Base-by-base conservation (phyloP, 2,329 filamentous ascomycete species). In the Sporothrix brunneoviolacea region DNA sequence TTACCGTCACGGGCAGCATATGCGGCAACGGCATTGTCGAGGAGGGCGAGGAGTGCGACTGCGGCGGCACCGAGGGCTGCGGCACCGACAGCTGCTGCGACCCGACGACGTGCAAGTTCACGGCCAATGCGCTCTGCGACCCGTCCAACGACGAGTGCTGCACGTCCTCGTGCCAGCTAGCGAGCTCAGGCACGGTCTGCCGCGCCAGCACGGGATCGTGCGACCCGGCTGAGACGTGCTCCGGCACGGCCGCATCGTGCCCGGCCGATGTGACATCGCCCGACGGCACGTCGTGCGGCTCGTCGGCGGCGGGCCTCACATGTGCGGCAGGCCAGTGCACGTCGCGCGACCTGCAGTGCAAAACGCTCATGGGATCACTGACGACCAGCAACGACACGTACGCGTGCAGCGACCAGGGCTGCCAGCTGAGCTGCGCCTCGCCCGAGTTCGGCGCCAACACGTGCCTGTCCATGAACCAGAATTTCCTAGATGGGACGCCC, bases 1-100 rank as follows among this genome's bases (percentile, higher is more conserved):
- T 80, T 28, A 93, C 86, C 24, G 88, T 95, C 59, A 85, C 83
- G 0, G 88, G 86, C 49, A 85, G 84, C 59, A 84, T 91, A 63
- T 98, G 93, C 67, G 93, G 93, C 52, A 98, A 98, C 67, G 93
- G 93, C 48, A 97, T 98, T 57, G 93, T 98, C 45, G 93, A 97
- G 69, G 73, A 79, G 16, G 93, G 89, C 56, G 93, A 98, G 68
- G 86, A 98, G 48, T 98, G 93, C 68, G 93, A 98, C 68, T 98
- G 93, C 62, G 93, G 93, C 55, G 91, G 91, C 49, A 70, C 73
- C 13, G 68, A 72, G 13, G 80, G 79, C 35, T 98, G 93, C 64
- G 80, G 74, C 21, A 68, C 75, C 61, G 93, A 97, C 68, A 62
- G 66, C 13, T 98, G 93, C 73, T 98, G 93, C 69, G 77, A 98